Conservation (phyloP, 371 early-diverging fungal genomes). For the Apophysomyces ossiformis region DNA sequence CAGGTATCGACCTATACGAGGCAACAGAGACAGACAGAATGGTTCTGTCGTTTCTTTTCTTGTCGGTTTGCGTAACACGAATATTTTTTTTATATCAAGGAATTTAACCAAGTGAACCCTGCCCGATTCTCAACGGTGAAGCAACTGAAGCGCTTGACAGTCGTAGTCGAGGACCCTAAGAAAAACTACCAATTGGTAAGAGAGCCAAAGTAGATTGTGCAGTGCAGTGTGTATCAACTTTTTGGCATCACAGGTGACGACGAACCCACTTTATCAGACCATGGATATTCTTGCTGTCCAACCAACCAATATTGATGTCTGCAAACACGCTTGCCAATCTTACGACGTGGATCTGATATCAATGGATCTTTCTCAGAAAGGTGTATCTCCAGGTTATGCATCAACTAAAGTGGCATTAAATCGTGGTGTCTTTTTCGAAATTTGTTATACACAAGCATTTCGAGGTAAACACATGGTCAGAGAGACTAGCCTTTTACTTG, state of each 20-base stretch:
- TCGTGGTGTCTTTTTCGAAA: slow-evolving; percentile 87
- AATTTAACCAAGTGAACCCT: slow-evolving; percentile 50
- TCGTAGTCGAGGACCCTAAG: slow-evolving; percentile 63
- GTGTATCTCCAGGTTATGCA: slow-evolving; percentile 65
- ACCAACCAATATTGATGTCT: slow-evolving; percentile 78
- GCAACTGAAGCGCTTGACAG: slow-evolving; percentile 66
- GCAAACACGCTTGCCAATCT: slow-evolving; percentile 77
- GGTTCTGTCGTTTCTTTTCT: background rate
- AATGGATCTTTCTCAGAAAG: slow-evolving; percentile 68
- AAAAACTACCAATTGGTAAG: slow-evolving; percentile 71
- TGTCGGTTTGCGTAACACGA: too few relatives aligned
- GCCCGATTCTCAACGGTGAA: slow-evolving; percentile 41
- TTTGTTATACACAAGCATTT: slow-evolving; percentile 78
- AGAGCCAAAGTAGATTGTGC: slow-evolving; percentile 12
- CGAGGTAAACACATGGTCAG: slow-evolving; percentile 52
- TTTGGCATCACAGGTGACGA: slow-evolving; percentile 42
- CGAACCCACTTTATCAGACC: slow-evolving; percentile 50
- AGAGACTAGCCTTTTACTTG: too few relatives aligned
- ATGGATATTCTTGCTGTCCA: slow-evolving; percentile 88
- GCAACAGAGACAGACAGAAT: background rate
- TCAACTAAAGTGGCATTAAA: slow-evolving; percentile 74
- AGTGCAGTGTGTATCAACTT: background rate
- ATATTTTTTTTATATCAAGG: slow-evolving; percentile 19
- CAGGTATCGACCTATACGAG: slow-evolving; percentile 42
- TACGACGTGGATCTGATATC: slow-evolving; percentile 90